Conservation (phyloP, 176 grass and related monocot species). For the Triticum monococcum region DNA sequence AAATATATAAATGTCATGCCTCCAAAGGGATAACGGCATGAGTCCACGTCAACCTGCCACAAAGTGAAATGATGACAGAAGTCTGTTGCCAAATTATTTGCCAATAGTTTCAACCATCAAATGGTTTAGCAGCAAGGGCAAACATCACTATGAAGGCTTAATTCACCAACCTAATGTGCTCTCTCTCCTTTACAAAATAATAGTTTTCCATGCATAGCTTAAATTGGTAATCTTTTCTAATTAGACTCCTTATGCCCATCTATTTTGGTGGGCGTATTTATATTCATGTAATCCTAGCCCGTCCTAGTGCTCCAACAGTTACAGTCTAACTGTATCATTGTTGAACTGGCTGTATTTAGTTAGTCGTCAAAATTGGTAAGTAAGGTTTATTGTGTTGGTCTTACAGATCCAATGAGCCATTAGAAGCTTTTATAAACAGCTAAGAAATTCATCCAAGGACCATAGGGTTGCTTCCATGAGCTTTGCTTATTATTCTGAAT, state of each 20-base stretch:
- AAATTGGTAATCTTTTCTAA: neutral
- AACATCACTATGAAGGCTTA: neutral
- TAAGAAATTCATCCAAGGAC: neutral
- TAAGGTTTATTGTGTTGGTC: neutral
- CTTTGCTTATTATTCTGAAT: neutral
- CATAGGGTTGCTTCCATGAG: neutral
- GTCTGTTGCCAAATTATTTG: neutral
- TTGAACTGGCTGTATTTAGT: neutral
- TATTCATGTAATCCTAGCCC: neutral
- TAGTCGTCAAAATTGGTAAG: neutral
- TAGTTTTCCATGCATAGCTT: neutral
- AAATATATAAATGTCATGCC: neutral
- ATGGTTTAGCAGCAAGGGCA: neutral
- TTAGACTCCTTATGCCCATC: neutral
- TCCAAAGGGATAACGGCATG: neutral
- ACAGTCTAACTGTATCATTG: neutral
- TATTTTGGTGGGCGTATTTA: neutral
- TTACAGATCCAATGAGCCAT: neutral
- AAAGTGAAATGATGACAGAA: neutral
- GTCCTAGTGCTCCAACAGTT: neutral
- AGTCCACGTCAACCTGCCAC: neutral
- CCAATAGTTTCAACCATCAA: neutral
- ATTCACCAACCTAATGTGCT: too few relatives aligned
- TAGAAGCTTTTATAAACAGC: slow-evolving; percentile 13
- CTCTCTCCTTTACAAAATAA: neutral